These are phyloP conservation scores for Phytophthora citrophthora DNA, from an alignment of 352 stramenopile genomes.

Conservation along the genomic window DNA sequence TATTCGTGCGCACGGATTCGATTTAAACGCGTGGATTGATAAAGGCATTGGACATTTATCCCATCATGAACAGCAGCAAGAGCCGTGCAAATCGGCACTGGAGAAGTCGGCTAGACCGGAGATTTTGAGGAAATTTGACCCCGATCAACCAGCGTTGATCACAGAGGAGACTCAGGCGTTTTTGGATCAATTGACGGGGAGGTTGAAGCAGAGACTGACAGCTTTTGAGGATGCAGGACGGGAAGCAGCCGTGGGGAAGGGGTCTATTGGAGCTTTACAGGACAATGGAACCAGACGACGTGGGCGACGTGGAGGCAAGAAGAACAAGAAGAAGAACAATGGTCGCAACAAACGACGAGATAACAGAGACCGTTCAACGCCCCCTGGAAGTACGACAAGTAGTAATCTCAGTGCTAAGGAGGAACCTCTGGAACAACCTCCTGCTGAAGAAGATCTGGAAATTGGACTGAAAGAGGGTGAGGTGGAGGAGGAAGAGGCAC, in stretches of 20 bases:
- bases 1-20: slow-evolving; percentile 78
- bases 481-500: slow-evolving; percentile 22
- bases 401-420: slow-evolving; percentile 25
- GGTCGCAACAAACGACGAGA: slow-evolving; percentile 26
- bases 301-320: slow-evolving; percentile 37
- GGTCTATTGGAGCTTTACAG: slow-evolving; percentile 5
- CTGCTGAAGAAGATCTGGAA: slow-evolving; percentile 17
- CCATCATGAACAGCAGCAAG: slow-evolving; percentile 57
- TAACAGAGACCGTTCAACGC: slow-evolving; percentile 16
- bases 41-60: slow-evolving; percentile 74
- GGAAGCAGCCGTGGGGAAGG: not conserved
- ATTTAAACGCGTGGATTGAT: slow-evolving; percentile 83
- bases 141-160: slow-evolving; percentile 33
- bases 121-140: slow-evolving; percentile 47
- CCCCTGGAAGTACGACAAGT: slow-evolving; percentile 13
- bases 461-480: slow-evolving; percentile 23
- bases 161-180: slow-evolving; percentile 56
- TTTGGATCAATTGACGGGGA: slow-evolving; percentile 39
- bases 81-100: slow-evolving; percentile 32
- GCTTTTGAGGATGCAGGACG: slow-evolving; percentile 26
- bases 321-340: slow-evolving; percentile 45
- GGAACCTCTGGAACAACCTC: slow-evolving; percentile 15
- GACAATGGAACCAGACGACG: slow-evolving; percentile 28
- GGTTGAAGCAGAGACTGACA: slow-evolving; percentile 32
- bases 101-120: slow-evolving; percentile 37